A percentile compares a stretch with the other conserved stretches of the same genome.
These are phyloP conservation scores for Fusarium nematophilum DNA, from an alignment of 2,329 filamentous ascomycete genomes.

Conservation along the genomic window DNA sequence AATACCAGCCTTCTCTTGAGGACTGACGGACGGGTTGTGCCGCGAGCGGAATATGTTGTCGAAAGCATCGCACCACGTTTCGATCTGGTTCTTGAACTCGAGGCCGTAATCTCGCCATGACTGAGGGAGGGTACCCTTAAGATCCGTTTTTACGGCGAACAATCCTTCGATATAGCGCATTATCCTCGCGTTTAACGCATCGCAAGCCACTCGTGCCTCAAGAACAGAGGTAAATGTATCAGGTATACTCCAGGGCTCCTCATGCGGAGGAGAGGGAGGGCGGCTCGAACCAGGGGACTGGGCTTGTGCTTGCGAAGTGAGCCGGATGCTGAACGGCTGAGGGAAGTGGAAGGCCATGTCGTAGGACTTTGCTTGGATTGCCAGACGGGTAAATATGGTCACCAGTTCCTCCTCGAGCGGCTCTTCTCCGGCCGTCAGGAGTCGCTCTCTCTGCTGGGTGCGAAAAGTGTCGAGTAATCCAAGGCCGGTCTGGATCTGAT, in stretches of 20 bases:
- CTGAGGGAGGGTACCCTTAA: conserved; percentile 64
- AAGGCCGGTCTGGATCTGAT: conserved; percentile 70
- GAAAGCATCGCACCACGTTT: conserved; percentile 67
- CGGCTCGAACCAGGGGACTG: conserved; percentile 57
- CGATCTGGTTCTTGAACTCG: conserved; percentile 61
- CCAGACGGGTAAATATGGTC: conserved; percentile 72
- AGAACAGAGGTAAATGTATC: conserved; percentile 60
- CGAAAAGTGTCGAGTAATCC: conserved; percentile 65
- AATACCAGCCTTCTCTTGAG: conserved; percentile 69
- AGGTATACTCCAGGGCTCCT: conserved; percentile 35
- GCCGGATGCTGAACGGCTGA: conserved; percentile 68
- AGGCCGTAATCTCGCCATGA: conserved; percentile 60
- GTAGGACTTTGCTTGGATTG: conserved; percentile 74
- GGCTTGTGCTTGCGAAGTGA: conserved; percentile 44
- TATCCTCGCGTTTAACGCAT: conserved; percentile 66
- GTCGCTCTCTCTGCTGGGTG: conserved; percentile 52
- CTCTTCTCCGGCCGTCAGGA: conserved; percentile 51
- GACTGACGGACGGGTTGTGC: conserved; percentile 59
- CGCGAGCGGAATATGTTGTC: conserved; percentile 64
- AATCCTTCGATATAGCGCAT: conserved; percentile 70
- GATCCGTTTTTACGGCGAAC: conserved; percentile 59
- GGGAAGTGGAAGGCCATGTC: conserved; percentile 77
- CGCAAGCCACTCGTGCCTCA: conserved; percentile 68
- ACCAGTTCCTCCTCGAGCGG: conserved; percentile 69
- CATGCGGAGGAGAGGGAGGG: conserved; percentile 53